Conservation (phyloP, 1,284 basidiomycete species). For the Mycena sp. region DNA sequence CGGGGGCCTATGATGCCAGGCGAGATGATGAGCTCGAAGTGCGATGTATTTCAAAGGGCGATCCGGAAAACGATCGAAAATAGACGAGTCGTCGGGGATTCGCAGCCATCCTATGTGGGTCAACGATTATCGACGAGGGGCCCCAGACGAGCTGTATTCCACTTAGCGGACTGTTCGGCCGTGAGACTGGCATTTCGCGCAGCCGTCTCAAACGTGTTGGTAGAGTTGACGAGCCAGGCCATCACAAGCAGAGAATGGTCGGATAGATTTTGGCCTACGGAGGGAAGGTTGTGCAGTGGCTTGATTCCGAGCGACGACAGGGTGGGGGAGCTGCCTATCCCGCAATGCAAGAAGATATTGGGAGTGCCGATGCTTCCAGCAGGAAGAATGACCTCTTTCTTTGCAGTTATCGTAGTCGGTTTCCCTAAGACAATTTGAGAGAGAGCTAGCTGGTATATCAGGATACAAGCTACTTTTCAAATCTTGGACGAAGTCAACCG, state of each 20-base stretch:
- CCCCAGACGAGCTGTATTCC: background rate
- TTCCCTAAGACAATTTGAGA: no score
- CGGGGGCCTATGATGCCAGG: background rate
- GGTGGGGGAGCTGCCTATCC: conserved; percentile 44
- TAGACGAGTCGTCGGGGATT: conserved; percentile 11
- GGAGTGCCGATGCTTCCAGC: conserved; percentile 42
- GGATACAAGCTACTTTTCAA: no score
- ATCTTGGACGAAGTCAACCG: no score
- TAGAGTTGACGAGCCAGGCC: conserved; percentile 24
- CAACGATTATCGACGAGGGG: conserved; percentile 12
- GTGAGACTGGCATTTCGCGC: conserved; percentile 31
- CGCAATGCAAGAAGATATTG: conserved; percentile 47
- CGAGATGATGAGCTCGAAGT: conserved; percentile 15
- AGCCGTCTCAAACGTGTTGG: conserved; percentile 4
- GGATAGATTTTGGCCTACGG: conserved; percentile 40
- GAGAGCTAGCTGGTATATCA: no score
- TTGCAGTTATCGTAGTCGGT: no score
- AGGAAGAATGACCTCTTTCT: conserved; percentile 17
- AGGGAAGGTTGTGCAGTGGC: conserved; percentile 40
- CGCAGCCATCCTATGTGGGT: conserved; percentile 26
- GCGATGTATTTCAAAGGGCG: conserved; percentile 24
- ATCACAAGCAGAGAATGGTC: conserved; percentile 42
- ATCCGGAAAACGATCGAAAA: conserved; percentile 13
- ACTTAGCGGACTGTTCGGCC: conserved; percentile 11
- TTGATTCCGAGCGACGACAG: conserved; percentile 39